phyloP scores from a whole-genome alignment of 2,329 filamentous ascomycete species.

The Fusarium protoensiforme region DNA sequence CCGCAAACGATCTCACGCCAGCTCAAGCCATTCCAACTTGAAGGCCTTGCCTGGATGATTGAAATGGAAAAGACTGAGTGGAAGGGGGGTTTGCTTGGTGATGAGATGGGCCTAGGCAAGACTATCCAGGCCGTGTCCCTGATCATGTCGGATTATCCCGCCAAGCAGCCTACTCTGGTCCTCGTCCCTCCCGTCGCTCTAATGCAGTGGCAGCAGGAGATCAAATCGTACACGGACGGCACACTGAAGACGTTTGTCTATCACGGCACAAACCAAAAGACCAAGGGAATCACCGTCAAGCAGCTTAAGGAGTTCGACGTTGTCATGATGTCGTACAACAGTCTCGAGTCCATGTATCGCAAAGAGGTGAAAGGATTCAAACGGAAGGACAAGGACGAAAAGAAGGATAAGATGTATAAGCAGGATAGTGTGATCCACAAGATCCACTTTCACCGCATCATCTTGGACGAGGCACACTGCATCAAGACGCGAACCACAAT shows the following conservation, averaged over 20 bases:
- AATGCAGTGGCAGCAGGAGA: conserved; percentile 94
- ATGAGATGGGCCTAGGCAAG: conserved; percentile 99
- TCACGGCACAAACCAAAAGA: conserved; percentile 86
- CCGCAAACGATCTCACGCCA: conserved; percentile 82
- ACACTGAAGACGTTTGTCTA: conserved; percentile 91
- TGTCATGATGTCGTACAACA: conserved; percentile 96
- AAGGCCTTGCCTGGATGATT: conserved; percentile 94
- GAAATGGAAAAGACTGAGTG: conserved; percentile 87
- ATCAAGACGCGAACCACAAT: conserved; percentile 92
- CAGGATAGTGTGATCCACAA: conserved; percentile 84
- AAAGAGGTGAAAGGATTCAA: conserved; percentile 93
- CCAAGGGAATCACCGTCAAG: conserved; percentile 79
- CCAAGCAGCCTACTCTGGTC: conserved; percentile 83
- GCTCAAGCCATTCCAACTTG: conserved; percentile 92
- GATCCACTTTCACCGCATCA: conserved; percentile 88
- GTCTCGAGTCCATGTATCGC: conserved; percentile 89
- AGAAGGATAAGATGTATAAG: conserved; percentile 63
- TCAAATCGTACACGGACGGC: conserved; percentile 84
- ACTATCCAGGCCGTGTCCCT: conserved; percentile 98
- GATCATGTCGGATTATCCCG: conserved; percentile 97
- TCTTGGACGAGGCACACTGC: conserved; percentile 94
- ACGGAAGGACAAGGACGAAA: conserved; percentile 69
- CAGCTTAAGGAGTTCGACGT: conserved; percentile 88
- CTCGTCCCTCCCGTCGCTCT: conserved; percentile 92
- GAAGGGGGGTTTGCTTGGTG: conserved; percentile 90